Percentiles rank a stretch among this genome's conserved stretches.
These are phyloP conservation scores for Trichoderma guizhouense DNA, from an alignment of 2,329 filamentous ascomycete species.

Conservation along the genomic window DNA sequence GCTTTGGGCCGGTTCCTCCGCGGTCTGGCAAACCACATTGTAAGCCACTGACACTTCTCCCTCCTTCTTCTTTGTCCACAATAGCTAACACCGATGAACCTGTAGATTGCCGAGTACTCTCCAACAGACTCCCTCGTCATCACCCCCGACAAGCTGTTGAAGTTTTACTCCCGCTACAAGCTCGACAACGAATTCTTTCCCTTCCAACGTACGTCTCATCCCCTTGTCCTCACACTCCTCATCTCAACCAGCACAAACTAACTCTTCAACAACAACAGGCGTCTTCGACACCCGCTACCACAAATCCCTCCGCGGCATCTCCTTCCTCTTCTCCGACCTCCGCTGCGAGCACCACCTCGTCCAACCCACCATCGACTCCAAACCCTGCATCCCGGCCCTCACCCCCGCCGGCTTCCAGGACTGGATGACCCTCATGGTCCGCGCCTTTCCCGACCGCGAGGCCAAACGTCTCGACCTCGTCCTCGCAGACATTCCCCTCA, in stretches of 20 bases:
- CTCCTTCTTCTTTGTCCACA: neutral
- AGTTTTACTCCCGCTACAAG: constrained; percentile 67
- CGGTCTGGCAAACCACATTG: constrained; percentile 71
- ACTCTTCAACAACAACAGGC: constrained; percentile 32
- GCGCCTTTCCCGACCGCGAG: constrained; percentile 73
- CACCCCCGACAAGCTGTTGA: constrained; percentile 69
- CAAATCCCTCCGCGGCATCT: constrained; percentile 27
- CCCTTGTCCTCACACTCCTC: neutral
- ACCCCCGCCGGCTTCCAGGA: constrained; percentile 65
- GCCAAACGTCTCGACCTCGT: constrained; percentile 66
- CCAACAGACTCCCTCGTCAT: constrained; percentile 55
- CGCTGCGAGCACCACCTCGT: constrained; percentile 64
- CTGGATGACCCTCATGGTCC: constrained; percentile 71
- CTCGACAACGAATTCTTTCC: constrained; percentile 64
- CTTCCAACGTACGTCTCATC: constrained; percentile 55
- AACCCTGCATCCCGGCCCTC: constrained; percentile 60
- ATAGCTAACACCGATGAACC: neutral
- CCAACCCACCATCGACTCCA: constrained; percentile 48
- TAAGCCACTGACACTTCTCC: constrained; percentile 36
- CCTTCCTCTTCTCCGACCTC: constrained; percentile 52
- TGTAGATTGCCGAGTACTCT: constrained; percentile 33
- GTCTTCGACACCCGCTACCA: constrained; percentile 47
- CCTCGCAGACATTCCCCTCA: constrained; percentile 67
- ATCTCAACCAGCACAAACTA: neutral
- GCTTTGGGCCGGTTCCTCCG: constrained; percentile 68